These are phyloP conservation scores for Cynara cardunculus DNA, from an alignment of 129 eudicot species.

Conservation along the genomic window DNA sequence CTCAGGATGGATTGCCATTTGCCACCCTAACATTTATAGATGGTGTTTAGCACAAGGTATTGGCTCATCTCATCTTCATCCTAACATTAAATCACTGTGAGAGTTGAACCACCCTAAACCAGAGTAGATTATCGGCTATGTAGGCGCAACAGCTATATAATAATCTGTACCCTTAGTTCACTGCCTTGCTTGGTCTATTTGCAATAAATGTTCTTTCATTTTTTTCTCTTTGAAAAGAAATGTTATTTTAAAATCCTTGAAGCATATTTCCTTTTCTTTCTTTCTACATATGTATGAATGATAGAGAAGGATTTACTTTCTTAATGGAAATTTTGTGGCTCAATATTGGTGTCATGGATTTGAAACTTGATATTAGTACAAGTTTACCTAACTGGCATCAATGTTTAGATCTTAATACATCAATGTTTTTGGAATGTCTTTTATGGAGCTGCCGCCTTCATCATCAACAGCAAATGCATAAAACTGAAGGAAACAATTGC, in stretches of 20 bases:
- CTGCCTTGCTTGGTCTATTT: no score
- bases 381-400: background rate
- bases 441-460: no score
- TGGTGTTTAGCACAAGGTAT: conserved; percentile 1
- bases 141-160: no score
- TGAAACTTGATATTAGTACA: background rate
- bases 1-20: background rate
- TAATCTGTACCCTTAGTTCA: no score
- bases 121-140: no score
- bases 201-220: no score
- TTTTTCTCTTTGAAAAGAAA: no score
- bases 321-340: background rate
- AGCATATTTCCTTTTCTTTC: no score
- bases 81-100: background rate
- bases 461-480: background rate
- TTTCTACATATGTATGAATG: background rate
- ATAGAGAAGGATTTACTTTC: background rate
- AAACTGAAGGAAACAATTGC: background rate
- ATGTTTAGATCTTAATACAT: background rate
- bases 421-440: no score
- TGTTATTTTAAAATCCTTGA: no score
- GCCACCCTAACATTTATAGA: no score
- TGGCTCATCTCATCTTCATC: background rate
- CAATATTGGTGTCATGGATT: background rate
- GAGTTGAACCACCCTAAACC: background rate